Percentiles rank a stretch among this genome's conserved stretches.
Conservation (phyloP, 352 stramenopile genomes). For the Globisporangium spiculum region DNA sequence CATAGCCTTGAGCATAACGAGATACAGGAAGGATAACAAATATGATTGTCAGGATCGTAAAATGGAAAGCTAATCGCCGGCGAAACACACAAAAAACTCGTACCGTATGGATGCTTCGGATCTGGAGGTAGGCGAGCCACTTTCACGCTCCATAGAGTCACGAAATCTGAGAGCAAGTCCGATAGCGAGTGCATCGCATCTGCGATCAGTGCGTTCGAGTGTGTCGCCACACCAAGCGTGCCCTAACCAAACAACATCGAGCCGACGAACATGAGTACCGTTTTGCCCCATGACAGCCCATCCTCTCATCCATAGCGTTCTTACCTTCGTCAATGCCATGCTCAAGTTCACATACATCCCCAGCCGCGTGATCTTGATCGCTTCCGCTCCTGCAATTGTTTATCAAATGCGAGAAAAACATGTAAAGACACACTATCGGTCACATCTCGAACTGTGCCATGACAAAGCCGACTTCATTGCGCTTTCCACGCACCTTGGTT, state of each 20-base stretch:
- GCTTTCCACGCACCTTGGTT: background rate
- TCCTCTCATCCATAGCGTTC: background rate
- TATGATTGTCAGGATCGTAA: background rate
- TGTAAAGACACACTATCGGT: background rate
- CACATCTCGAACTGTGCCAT: background rate
- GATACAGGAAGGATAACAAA: background rate
- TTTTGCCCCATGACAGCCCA: no score
- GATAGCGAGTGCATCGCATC: constrained; percentile 95
- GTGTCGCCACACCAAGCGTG: constrained; percentile 64
- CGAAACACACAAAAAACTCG: background rate
- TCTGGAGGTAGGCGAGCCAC: constrained; percentile 93
- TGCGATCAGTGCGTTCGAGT: constrained; percentile 92
- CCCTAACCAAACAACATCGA: constrained; percentile 31
- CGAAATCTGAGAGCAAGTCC: constrained; percentile 95
- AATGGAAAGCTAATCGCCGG: no score
- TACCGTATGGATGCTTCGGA: constrained; percentile 88
- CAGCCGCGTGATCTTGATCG: constrained; percentile 89
- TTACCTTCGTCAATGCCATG: constrained; percentile 88
- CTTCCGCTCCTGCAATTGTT: constrained; percentile 43
- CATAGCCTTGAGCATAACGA: constrained; percentile 47
- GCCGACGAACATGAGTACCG: no score
- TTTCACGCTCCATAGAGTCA: constrained; percentile 94
- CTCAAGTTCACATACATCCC: constrained; percentile 93
- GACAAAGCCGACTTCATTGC: background rate
- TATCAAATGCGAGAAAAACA: background rate